Conservation (phyloP, 139 green algal species). For the Nannochloris sp. region DNA sequence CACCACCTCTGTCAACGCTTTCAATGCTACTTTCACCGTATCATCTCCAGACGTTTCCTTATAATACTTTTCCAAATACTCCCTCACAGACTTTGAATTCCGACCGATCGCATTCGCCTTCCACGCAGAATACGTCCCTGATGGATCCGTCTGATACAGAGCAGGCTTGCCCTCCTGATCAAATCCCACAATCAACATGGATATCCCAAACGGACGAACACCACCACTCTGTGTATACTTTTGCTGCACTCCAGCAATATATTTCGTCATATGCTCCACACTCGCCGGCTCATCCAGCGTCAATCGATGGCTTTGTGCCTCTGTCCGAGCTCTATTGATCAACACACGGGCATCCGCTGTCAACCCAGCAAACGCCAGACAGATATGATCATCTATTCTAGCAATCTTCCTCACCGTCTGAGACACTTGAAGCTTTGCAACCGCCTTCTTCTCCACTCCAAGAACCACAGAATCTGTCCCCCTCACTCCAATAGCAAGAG, state of each 20-base stretch:
- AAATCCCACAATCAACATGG: conserved; percentile 92
- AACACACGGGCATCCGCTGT: conserved; percentile 94
- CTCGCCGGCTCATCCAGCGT: conserved; percentile 77
- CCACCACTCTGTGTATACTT: conserved; percentile 96
- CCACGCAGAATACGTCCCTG: conserved; percentile 91
- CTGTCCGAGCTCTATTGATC: conserved; percentile 83
- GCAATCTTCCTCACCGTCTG: conserved; percentile 95
- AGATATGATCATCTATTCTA: conserved; percentile 92
- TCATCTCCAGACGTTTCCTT: conserved; percentile 59
- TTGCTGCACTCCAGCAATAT: conserved; percentile 83
- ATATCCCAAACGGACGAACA: conserved; percentile 96
- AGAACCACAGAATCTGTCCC: conserved; percentile 86
- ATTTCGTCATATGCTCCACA: conserved; percentile 87
- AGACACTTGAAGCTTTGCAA: conserved; percentile 91
- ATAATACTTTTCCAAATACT: conserved; percentile 98
- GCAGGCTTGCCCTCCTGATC: conserved; percentile 52
- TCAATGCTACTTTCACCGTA: conserved; percentile 86
- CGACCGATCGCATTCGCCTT: conserved; percentile 95
- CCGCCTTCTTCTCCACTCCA: conserved; percentile 90
- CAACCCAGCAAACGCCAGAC: conserved; percentile 91
- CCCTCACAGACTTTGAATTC: conserved; percentile 93
- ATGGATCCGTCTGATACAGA: conserved; percentile 96
- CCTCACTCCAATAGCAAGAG: conserved; percentile 85
- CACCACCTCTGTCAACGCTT: conserved; percentile 80
- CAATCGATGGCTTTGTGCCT: conserved; percentile 78